Conservation (phyloP, 805 yeast species). For the Kuraishia ogatae region DNA sequence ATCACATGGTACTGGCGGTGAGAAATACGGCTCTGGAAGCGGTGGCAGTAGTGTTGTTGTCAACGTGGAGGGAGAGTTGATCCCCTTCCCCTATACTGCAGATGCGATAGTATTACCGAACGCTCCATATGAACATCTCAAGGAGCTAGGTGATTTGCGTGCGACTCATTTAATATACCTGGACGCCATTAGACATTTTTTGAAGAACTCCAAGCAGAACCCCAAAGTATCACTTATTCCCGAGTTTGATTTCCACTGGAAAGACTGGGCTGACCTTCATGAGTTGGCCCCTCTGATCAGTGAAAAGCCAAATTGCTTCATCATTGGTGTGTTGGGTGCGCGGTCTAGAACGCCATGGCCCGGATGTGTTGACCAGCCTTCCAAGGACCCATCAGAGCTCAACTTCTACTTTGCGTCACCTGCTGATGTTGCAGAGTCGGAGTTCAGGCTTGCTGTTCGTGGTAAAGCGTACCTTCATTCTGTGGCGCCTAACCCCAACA, state of each 20-base stretch:
- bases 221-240: conserved; percentile 22
- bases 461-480: conserved; percentile 33
- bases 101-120: conserved; percentile 25
- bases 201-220: conserved; percentile 12
- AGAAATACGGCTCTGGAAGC: conserved; percentile 7
- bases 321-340: conserved; percentile 35
- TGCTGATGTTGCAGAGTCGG: conserved; percentile 25
- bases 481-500: conserved; percentile 35
- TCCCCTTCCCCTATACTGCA: conserved; percentile 21
- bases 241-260: conserved; percentile 40
- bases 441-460: conserved; percentile 26
- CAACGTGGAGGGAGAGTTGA: conserved; percentile 9
- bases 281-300: conserved; percentile 26
- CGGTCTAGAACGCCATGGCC: conserved; percentile 31
- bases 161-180: conserved; percentile 24
- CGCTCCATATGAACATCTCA: conserved; percentile 27
- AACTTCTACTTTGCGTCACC: conserved; percentile 17
- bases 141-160: conserved; percentile 25
- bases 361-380: conserved; percentile 24
- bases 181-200: conserved; percentile 23
- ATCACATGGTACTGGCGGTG: conserved; percentile 2
- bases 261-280: conserved; percentile 44
- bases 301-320: conserved; percentile 33
- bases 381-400: conserved; percentile 12
- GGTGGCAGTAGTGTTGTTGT: conserved; percentile 10